phyloP scores from a whole-genome alignment of 129 eudicot species.

The Helianthus annuus region HanXRQr2.0-SUNRISE NC_035438.2:34423905-34424404 shows the following conservation, averaged over 20 bases:
- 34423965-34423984: too few species aligned
- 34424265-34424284: too few species aligned
- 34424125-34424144: slow-evolving; percentile 95
- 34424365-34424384: too few species aligned
- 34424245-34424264: slow-evolving; percentile 53
- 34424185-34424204: slow-evolving; percentile 93
- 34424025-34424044: too few species aligned
- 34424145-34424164: slow-evolving; percentile 96
- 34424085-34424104: slow-evolving; percentile 97
- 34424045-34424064: not conserved
- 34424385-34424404: slow-evolving; percentile 49
- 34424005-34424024: too few species aligned
- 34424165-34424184: slow-evolving; percentile 97
- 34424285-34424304: too few species aligned
- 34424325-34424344: too few species aligned
- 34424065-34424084: not conserved
- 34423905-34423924: too few species aligned
- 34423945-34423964: too few species aligned
- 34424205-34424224: slow-evolving; percentile 77
- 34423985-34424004: too few species aligned
- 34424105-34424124: slow-evolving; percentile 98
- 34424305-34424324: too few species aligned
- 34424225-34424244: slow-evolving; percentile 88
- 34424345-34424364: too few species aligned
- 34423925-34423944: not conserved